Conservation (phyloP, 441 rosid genomes). For the Populus tomentosa region DNA sequence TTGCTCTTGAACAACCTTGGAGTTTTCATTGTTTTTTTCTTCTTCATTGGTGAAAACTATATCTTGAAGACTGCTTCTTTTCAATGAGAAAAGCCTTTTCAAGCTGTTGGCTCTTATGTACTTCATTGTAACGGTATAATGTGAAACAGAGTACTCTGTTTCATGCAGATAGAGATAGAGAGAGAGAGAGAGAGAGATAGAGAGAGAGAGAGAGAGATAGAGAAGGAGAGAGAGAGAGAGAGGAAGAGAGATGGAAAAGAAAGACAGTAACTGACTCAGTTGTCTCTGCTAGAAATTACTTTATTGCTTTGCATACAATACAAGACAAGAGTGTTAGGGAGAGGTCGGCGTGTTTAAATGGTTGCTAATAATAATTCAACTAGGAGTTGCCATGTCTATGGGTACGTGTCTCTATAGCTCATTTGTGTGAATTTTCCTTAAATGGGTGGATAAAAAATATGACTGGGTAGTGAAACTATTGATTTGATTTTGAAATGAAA, state of each 20-base stretch:
- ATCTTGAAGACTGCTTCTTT: conserved; percentile 53
- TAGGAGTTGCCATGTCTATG: background rate
- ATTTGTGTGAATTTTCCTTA: background rate
- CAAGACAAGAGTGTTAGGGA: background rate
- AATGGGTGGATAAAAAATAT: background rate
- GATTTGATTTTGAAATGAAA: conserved; percentile 1
- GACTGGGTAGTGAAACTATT: background rate
- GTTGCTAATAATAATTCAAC: background rate
- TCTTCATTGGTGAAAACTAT: conserved; percentile 21
- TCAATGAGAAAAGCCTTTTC: conserved; percentile 65
- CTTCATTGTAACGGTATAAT: conserved; percentile 45
- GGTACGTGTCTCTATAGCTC: background rate
- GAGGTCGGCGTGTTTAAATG: background rate
- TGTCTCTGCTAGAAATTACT: background rate
- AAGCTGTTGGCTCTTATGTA: conserved; percentile 67
- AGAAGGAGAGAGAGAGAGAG: too few species aligned
- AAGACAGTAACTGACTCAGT: background rate
- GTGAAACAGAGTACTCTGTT: conserved; percentile 24
- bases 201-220: background rate
- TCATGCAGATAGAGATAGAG: conserved; percentile 17
- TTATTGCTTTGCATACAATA: background rate
- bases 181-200: too few species aligned
- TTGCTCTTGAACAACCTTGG: conserved; percentile 29
- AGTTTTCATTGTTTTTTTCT: conserved; percentile 15
- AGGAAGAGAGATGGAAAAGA: background rate